Conservation (phyloP, 441 rosid species). For the Melastoma candidum region DNA sequence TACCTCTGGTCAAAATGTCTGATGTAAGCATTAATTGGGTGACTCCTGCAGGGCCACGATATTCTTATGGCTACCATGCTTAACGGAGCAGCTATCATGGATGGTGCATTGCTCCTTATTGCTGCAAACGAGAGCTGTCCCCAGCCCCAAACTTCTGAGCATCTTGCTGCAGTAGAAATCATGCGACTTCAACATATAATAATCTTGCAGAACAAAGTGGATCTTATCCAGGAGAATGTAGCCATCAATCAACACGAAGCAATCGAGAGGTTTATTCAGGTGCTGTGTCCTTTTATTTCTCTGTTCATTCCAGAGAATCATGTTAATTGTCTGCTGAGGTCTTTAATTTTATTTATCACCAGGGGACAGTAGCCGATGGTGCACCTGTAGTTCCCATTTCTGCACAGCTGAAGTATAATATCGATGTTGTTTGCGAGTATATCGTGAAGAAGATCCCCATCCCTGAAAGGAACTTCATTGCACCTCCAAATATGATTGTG, state of each 20-base stretch:
- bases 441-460: conserved; percentile 87
- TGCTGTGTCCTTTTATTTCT: neutral
- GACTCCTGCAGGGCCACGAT: conserved; percentile 72
- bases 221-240: conserved; percentile 88
- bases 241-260: conserved; percentile 87
- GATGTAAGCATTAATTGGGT: neutral
- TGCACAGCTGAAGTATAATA: conserved; percentile 85
- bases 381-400: conserved; percentile 93
- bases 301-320: neutral
- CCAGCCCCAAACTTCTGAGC: conserved; percentile 95
- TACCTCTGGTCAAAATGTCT: neutral
- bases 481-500: conserved; percentile 90
- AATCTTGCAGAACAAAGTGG: conserved; percentile 88
- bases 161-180: conserved; percentile 91
- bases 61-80: conserved; percentile 99
- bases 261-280: conserved; percentile 82
- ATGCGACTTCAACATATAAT: conserved; percentile 91
- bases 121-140: conserved; percentile 95
- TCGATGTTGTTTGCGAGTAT: conserved; percentile 86
- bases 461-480: conserved; percentile 77
- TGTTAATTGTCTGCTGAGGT: neutral
- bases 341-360: conserved; percentile 9
- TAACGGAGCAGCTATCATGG: conserved; percentile 99
- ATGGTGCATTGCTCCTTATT: conserved; percentile 85
- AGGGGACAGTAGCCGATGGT: conserved; percentile 87